A percentile compares a stretch with the other conserved stretches of the same genome.
phyloP scores from a whole-genome alignment of 2,329 filamentous ascomycete genomes.

The Cytospora schulzeri region DNA sequence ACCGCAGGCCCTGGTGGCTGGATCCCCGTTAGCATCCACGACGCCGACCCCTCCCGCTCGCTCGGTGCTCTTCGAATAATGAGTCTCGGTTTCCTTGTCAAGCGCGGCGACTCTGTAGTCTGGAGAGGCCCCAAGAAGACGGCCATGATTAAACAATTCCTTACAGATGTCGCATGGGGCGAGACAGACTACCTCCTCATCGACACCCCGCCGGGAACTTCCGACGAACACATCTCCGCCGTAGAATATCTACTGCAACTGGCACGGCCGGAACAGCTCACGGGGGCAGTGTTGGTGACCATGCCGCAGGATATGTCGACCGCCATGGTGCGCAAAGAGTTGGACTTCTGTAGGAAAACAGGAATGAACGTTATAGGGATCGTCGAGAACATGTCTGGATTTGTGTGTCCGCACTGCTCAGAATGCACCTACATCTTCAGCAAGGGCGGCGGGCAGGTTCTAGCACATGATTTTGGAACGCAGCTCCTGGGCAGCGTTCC shows the following conservation, averaged over 20 bases:
- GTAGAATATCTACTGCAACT: conserved; percentile 78
- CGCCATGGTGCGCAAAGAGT: conserved; percentile 89
- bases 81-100: conserved; percentile 89
- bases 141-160: conserved; percentile 96
- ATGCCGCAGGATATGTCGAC: conserved; percentile 94
- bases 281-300: conserved; percentile 91
- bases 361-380: conserved; percentile 80
- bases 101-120: conserved; percentile 87
- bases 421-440: conserved; percentile 95
- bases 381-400: conserved; percentile 95
- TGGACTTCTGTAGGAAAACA: conserved; percentile 90
- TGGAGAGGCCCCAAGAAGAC: conserved; percentile 99
- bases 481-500: conserved; percentile 85
- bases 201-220: conserved; percentile 94
- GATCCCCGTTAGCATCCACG: conserved; percentile 85
- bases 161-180: conserved; percentile 88
- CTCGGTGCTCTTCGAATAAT: conserved; percentile 77
- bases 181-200: conserved; percentile 89
- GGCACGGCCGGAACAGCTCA: conserved; percentile 67
- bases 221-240: conserved; percentile 94
- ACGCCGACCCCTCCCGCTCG: conserved; percentile 51
- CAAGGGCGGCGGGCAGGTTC: conserved; percentile 83
- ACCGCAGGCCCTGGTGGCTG: conserved; percentile 89
- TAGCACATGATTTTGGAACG: conserved; percentile 85
- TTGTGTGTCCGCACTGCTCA: conserved; percentile 76